Evolutionary conservation across 2,329 filamentous ascomycete genomes (phyloP).

Genomic region (Hypoxylon sp.): DNA sequence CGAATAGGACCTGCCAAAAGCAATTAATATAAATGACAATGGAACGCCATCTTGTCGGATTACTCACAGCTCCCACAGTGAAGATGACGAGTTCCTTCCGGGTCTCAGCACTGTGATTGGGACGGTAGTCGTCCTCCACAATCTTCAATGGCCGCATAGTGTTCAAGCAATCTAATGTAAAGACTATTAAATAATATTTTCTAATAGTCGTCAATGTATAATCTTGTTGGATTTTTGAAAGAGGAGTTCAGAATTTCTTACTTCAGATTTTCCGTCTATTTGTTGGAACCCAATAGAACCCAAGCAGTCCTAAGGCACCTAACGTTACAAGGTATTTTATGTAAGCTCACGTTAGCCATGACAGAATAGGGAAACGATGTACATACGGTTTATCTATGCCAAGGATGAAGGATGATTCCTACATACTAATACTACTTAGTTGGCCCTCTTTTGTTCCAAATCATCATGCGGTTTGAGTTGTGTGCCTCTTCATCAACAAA

Average conservation of each 20-base stretch:
- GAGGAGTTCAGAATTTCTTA: constrained; percentile 4
- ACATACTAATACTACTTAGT: not conserved
- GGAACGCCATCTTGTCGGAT: not conserved
- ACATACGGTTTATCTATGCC: not conserved
- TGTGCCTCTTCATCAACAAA: no score
- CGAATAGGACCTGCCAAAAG: constrained; percentile 6
- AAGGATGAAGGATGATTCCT: constrained; percentile 1
- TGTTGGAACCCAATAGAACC: constrained; percentile 15
- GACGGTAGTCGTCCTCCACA: constrained; percentile 5
- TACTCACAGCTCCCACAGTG: constrained; percentile 8
- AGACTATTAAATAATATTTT: not conserved
- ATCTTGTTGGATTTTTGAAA: not conserved
- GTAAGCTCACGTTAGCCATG: not conserved
- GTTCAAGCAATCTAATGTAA: not conserved
- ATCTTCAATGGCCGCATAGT: constrained; percentile 14
- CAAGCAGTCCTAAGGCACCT: constrained; percentile 3
- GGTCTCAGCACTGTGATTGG: constrained; percentile 7
- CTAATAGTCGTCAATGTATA: constrained; percentile 5
- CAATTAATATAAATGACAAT: constrained; percentile 8
- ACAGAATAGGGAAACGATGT: not conserved
- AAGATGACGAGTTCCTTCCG: constrained; percentile 8
- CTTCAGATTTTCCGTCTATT: constrained; percentile 7
- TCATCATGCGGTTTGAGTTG: not conserved
- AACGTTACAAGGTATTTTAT: not conserved
- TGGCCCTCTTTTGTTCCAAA: not conserved